Evolutionary conservation across 2,329 filamentous ascomycete genomes (phyloP).

Genomic region (Botryosphaeria agaves): DNA sequence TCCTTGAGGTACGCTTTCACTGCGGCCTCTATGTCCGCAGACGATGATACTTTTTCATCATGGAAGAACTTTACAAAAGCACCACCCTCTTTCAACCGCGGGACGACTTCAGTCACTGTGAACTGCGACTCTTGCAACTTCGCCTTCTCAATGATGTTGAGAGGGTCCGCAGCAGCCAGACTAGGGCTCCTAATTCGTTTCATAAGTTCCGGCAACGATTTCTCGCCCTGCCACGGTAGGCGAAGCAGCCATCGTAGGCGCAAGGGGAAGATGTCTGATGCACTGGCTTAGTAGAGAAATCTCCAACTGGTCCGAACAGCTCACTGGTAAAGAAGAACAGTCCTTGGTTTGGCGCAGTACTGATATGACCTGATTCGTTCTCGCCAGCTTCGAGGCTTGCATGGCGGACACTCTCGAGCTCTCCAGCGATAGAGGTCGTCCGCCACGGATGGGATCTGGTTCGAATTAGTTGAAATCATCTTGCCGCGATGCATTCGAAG

Average conservation of each 20-base stretch:
- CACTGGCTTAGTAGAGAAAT: not conserved
- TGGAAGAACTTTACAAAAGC: conserved; percentile 77
- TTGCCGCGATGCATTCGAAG: too few relatives aligned
- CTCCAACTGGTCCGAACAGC: conserved; percentile 12
- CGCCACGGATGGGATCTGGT: too few relatives aligned
- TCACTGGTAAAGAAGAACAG: conserved; percentile 85
- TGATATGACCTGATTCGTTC: conserved; percentile 65
- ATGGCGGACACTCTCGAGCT: conserved; percentile 8
- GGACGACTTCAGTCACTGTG: conserved; percentile 64
- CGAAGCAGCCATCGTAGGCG: conserved; percentile 48
- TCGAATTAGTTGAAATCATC: too few relatives aligned
- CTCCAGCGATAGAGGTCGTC: too few relatives aligned
- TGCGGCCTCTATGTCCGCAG: conserved; percentile 41
- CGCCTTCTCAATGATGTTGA: conserved; percentile 38
- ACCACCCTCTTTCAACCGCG: conserved; percentile 77
- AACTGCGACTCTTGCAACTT: conserved; percentile 16
- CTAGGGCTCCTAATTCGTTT: conserved; percentile 29
- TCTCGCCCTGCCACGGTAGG: conserved; percentile 29
- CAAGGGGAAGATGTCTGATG: conserved; percentile 64
- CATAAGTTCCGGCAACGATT: conserved; percentile 30
- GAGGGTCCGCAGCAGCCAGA: conserved; percentile 37
- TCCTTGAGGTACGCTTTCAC: conserved; percentile 48
- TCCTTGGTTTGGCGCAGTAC: conserved; percentile 56
- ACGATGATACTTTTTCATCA: conserved; percentile 25
- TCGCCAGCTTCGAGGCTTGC: conserved; percentile 31